Percentiles rank a stretch among this genome's conserved stretches.
These are phyloP conservation scores for Botryobasidium botryosum DNA, from an alignment of 768 basidiomycete species.

Conservation along the genomic window DNA sequence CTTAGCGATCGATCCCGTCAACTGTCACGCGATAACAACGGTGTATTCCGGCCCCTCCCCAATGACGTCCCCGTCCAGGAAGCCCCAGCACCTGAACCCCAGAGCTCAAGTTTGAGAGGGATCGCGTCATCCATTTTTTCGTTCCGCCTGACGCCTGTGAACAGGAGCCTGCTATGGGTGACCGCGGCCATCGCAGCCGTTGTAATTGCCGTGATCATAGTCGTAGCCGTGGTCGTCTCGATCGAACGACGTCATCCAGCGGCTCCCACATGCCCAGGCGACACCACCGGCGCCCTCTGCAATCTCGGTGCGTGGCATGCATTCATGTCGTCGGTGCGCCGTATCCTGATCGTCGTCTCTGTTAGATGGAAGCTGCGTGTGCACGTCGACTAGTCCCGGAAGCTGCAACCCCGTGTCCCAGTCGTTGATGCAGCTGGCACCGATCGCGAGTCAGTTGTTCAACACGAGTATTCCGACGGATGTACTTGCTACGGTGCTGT, in stretches of 20 bases:
- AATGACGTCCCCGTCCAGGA: constrained; percentile 4
- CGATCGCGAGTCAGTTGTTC: constrained; percentile 33
- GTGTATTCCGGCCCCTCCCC: neutral
- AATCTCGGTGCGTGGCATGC: constrained; percentile 31
- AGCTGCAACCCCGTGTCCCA: constrained; percentile 38
- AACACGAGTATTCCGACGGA: constrained; percentile 27
- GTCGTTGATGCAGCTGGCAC: constrained; percentile 32
- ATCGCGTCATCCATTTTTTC: neutral
- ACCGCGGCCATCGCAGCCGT: neutral
- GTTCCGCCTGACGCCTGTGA: neutral
- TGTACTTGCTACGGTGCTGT: constrained; percentile 33
- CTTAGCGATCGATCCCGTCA: neutral
- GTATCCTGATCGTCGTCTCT: constrained; percentile 8
- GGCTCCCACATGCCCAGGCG: constrained; percentile 23
- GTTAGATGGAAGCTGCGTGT: constrained; percentile 45
- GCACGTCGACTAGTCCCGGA: constrained; percentile 28
- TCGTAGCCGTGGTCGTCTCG: constrained; percentile 20
- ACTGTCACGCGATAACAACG: too few relatives aligned
- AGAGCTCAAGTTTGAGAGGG: constrained; percentile 1
- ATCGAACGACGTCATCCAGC: constrained; percentile 14
- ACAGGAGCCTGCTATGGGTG: neutral
- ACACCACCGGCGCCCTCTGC: constrained; percentile 34
- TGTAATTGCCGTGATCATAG: neutral
- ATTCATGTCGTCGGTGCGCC: neutral
- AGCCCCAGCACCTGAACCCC: constrained; percentile 3